Base-by-base conservation (phyloP, 331 rosid genomes). In the Spiraea crenata region DNA sequence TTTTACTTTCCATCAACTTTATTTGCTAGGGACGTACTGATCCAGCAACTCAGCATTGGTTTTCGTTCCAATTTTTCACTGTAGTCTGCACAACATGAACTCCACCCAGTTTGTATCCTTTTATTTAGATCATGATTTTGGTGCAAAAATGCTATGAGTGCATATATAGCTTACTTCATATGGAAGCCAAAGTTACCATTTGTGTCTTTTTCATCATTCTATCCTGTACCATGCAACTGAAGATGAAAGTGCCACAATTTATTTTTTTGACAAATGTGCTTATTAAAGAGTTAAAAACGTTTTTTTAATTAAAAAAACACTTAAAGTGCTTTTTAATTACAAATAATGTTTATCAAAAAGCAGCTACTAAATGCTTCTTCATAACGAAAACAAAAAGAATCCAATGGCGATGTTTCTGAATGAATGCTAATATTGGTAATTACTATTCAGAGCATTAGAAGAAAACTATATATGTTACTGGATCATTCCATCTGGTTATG, bases 201-300 rank as follows among this genome's bases (percentile, higher is more conserved):
- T n/a, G 20, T 59, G 42, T 16, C 37, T 49, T 59, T 70, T 72
- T 55, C 67, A 74, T 85, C 59, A 75, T 82, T 73, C 38, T 74
- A 65, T 69, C 78, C 74, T 79, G 85, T 63, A 67, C 76, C 68
- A 35, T 60, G 12, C 72, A 71, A 51, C 52, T 35, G 12, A 48
- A 75, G 59, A 31, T 68, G 17, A 39, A 15, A 49, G 63, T 74
- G 77, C 47, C 49, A 9, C 3, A n/a, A n/a, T n/a, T n/a, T n/a
- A n/a, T n/a, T n/a, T n/a, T n/a, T n/a, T n/a, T n/a, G n/a, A n/a
- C n/a, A n/a, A 25, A 25, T 25, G 31, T 25, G 31, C 31, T 25
- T 25, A 2, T 25, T 2, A 25, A 25, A 25, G 31, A 25, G 31
- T 25, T 25, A 2, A 25, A 25, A 25, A 2, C 17, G 37, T 3